These are phyloP conservation scores for Globisporangium mamillatum DNA, from an alignment of 352 stramenopile species.

Conservation along the genomic window DNA sequence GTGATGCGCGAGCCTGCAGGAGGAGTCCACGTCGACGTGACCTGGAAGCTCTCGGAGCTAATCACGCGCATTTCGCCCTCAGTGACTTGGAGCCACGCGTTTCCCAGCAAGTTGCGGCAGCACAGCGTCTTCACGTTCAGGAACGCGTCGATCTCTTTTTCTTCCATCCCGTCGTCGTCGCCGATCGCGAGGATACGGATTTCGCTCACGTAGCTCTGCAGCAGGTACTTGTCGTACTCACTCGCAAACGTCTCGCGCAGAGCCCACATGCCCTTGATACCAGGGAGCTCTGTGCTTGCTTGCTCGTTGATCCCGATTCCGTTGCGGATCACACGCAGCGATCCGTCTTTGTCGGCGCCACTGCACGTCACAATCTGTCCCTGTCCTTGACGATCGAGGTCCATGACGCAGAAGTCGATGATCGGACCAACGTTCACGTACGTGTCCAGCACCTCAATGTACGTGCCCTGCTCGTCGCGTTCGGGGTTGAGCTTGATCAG, in stretches of 20 bases:
- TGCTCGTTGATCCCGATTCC: constrained; percentile 98
- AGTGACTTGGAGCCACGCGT: constrained; percentile 94
- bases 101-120: constrained; percentile 90
- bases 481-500: constrained; percentile 91
- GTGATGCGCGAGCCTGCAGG: constrained; percentile 66
- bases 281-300: constrained; percentile 92
- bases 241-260: constrained; percentile 85
- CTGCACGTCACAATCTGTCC: constrained; percentile 96
- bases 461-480: constrained; percentile 75
- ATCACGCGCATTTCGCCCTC: constrained; percentile 90
- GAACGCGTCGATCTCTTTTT: constrained; percentile 89
- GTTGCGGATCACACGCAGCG: constrained; percentile 96
- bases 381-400: constrained; percentile 92
- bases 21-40: constrained; percentile 81
- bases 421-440: constrained; percentile 98
- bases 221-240: constrained; percentile 92
- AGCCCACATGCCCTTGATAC: constrained; percentile 98
- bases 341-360: constrained; percentile 94
- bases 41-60: constrained; percentile 50
- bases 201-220: constrained; percentile 96
- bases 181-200: constrained; percentile 95
- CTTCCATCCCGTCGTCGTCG: constrained; percentile 89
- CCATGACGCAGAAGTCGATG: constrained; percentile 97
- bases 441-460: constrained; percentile 94
- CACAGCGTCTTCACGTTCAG: constrained; percentile 89